These are phyloP conservation scores for Trichocladium antarcticum DNA, from an alignment of 495 filamentous ascomycete genomes.

Conservation along the genomic window DNA sequence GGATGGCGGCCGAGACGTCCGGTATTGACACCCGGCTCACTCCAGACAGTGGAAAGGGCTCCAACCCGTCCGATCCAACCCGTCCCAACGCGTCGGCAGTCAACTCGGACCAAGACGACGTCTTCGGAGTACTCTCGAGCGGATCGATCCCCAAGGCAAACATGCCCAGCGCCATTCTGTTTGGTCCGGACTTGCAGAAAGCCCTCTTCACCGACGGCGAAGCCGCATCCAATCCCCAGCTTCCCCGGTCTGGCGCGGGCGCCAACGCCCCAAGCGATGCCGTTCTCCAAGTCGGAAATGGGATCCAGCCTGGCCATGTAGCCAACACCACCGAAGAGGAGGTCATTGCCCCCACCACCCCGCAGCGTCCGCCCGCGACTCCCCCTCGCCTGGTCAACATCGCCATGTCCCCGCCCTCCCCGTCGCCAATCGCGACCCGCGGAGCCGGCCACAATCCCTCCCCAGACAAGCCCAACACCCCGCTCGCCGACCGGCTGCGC, in stretches of 20 bases:
- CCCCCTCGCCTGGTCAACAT: conserved; percentile 2
- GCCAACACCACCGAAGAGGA: not conserved
- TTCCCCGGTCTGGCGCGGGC: not conserved
- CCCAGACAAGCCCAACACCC: not conserved
- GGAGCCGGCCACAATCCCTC: not conserved
- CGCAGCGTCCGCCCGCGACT: not conserved
- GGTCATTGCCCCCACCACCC: not conserved
- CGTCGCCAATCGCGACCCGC: not conserved
- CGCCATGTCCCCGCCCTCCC: not conserved
- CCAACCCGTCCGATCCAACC: not conserved
- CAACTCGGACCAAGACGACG: not conserved
- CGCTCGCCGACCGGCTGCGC: conserved; percentile 1
- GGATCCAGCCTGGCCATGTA: not conserved
- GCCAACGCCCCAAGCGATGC: not conserved
- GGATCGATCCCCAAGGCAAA: not conserved
- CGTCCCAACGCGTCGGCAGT: not conserved
- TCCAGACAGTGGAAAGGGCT: not conserved
- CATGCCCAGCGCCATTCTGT: not conserved
- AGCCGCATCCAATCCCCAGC: not conserved
- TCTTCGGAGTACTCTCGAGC: not conserved
- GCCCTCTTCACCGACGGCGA: conserved; percentile 1
- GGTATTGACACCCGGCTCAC: not conserved
- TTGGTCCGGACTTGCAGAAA: conserved; percentile 1
- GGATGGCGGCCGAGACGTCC: not conserved
- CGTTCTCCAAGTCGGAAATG: not conserved